Base-by-base conservation (phyloP, 495 filamentous ascomycete genomes). In the Tetracladium marchalianum region DNA sequence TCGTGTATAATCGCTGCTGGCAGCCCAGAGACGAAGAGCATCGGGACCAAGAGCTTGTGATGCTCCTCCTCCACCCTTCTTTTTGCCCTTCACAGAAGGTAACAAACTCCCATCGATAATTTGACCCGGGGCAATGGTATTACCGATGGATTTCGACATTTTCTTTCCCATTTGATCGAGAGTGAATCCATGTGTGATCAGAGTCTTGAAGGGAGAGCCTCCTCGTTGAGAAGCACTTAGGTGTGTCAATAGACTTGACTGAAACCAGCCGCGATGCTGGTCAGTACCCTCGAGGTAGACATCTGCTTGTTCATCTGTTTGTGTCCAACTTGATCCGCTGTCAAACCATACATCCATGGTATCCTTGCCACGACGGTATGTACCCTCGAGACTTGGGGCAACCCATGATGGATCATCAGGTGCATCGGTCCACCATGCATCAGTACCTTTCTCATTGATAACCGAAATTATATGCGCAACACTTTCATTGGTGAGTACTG, bases 311-410 rank as follows among this genome's bases (percentile, higher is more conserved):
- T 72, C 68, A 24, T 66, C 63, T 49, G 58, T 64, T 43, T 78
- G 71, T 0, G 87, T 81, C 92, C 92, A 99, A 59, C 85, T 95
- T 41, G 86, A 95, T 5, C 92, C 92, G 53, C 90, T 96, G 62
- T 99, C 92, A 56, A 97, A 97, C 92, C 92, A 99, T 17, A 99
- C 92, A 65, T 99, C 92, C 92, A 99, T 97, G 0, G 92, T 99
- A 53, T 99, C 93, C n/a, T 68, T 82, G 15, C 92, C 90, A 45
- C 92, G 81, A 49, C 73, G 66, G 52, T 80, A 92, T 11, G 62
- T 48, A 2, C 62, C 63, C 24, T 57, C 49, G 0, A 92, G 63
- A 11, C 68, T 66, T 22, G 72, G 63, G 11, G 78, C 80, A 43
- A 88, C 68, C 89, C 89, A 96, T 12, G 73, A 76, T 16, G 69